Conservation (phyloP, 768 basidiomycete genomes). For the Mrakia gelida region DNA sequence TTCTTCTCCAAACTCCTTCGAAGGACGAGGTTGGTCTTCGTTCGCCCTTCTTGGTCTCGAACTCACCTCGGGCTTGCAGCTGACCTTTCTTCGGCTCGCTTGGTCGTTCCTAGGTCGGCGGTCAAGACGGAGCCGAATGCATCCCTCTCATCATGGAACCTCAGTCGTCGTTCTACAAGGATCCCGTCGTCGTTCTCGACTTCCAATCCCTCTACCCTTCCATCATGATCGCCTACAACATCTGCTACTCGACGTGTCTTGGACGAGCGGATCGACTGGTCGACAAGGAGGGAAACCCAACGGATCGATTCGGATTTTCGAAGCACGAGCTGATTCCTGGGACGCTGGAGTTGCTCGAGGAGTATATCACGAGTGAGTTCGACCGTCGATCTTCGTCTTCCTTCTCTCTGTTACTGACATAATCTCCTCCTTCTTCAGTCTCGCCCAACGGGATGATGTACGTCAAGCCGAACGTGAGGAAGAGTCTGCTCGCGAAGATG, state of each 20-base stretch:
- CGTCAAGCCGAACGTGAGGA: slow-evolving; percentile 75
- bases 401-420: not conserved
- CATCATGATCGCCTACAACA: slow-evolving; percentile 95
- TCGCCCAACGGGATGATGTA: slow-evolving; percentile 95
- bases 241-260: slow-evolving; percentile 88
- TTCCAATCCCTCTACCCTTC: slow-evolving; percentile 97
- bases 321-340: slow-evolving; percentile 66
- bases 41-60: not conserved
- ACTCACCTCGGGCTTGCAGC: too few relatives aligned
- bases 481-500: slow-evolving; percentile 85
- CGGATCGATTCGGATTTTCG: slow-evolving; percentile 70
- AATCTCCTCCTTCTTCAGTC: slow-evolving; percentile 52
- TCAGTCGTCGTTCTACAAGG: slow-evolving; percentile 82
- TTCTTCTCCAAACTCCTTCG: slow-evolving; percentile 84
- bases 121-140: slow-evolving; percentile 93
- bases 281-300: slow-evolving; percentile 54
- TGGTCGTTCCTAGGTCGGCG: slow-evolving; percentile 67
- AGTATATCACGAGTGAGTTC: slow-evolving; percentile 67
- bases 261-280: slow-evolving; percentile 84
- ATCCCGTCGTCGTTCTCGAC: slow-evolving; percentile 87
- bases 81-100: not conserved
- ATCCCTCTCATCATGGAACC: slow-evolving; percentile 91
- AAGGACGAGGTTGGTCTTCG: slow-evolving; percentile 64
- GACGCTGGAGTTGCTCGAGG: slow-evolving; percentile 62
- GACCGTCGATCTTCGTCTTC: not conserved